These are phyloP conservation scores for Fusarium circinatum DNA, from an alignment of 2,329 filamentous ascomycete genomes.

Conservation along the genomic window DNA sequence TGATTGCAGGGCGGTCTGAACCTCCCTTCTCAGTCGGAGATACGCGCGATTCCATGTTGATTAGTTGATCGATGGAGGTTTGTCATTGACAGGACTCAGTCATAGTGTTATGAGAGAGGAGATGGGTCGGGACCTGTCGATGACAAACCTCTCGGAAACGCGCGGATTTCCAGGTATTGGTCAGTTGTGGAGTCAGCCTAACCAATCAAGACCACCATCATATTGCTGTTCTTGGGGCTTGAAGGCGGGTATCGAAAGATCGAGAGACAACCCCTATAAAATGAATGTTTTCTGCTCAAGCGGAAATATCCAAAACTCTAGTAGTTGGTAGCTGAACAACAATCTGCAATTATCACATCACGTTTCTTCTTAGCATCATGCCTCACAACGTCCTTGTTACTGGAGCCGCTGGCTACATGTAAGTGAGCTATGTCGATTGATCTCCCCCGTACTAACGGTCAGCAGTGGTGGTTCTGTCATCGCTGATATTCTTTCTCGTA, in stretches of 20 bases:
- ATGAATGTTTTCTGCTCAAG: not conserved
- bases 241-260: not conserved
- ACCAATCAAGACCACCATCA: not conserved
- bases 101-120: not conserved
- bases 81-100: not conserved
- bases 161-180: slow-evolving; percentile 16
- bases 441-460: not conserved
- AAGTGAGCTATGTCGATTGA: not conserved
- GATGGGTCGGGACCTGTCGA: too few species aligned
- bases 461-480: slow-evolving; percentile 51
- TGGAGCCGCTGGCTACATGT: slow-evolving; percentile 51
- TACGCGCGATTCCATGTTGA: slow-evolving; percentile 31
- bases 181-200: not conserved
- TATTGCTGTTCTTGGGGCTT: too few species aligned
- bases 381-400: slow-evolving; percentile 48
- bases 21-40: not conserved
- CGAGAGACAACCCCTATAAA: not conserved
- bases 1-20: slow-evolving; percentile 7
- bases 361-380: slow-evolving; percentile 12
- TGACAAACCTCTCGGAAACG: slow-evolving; percentile 4
- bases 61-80: not conserved
- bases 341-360: not conserved
- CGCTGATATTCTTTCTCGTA: slow-evolving; percentile 44
- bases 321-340: not conserved
- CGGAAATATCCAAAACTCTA: rapidly evolving